A percentile compares a stretch with the other conserved stretches of the same genome.
These are phyloP conservation scores for Skeletonema marinoi DNA, from an alignment of 108 stramenopile genomes.

Conservation along the genomic window DNA sequence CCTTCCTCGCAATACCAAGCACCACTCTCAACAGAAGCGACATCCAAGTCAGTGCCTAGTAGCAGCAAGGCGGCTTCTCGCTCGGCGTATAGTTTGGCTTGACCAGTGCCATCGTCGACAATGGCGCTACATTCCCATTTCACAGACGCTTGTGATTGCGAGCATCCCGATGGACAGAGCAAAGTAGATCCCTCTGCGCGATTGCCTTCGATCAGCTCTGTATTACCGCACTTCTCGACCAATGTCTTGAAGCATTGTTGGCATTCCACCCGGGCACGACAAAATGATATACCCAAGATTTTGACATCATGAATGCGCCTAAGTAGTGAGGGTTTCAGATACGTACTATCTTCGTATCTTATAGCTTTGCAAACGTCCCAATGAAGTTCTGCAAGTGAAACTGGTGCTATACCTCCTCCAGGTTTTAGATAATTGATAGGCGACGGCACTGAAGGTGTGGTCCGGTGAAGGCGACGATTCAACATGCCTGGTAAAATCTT, in stretches of 20 bases:
- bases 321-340: constrained; percentile 70
- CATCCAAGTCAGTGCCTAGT: constrained; percentile 43
- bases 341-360: constrained; percentile 14
- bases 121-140: constrained; percentile 88
- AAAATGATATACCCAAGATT: constrained; percentile 66
- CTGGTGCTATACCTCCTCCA: constrained; percentile 27
- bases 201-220: not conserved
- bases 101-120: constrained; percentile 85
- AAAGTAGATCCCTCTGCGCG: constrained; percentile 1
- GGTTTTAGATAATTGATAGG: constrained; percentile 21
- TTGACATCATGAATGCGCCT: constrained; percentile 48
- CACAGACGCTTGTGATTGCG: constrained; percentile 39
- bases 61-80: constrained; percentile 74
- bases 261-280: constrained; percentile 70
- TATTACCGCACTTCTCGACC: not conserved
- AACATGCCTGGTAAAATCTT: constrained; percentile 65
- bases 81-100: constrained; percentile 83
- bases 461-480: constrained; percentile 40
- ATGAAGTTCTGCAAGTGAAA: constrained; percentile 55
- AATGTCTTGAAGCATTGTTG: constrained; percentile 56
- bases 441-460: not conserved
- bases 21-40: constrained; percentile 62
- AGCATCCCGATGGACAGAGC: constrained; percentile 48
- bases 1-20: constrained; percentile 61
- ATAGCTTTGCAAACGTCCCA: constrained; percentile 54